Percentiles rank a stretch among this genome's conserved stretches.
Conservation (phyloP, 1,139 yeast species). For the Kodamaea suecica region DNA sequence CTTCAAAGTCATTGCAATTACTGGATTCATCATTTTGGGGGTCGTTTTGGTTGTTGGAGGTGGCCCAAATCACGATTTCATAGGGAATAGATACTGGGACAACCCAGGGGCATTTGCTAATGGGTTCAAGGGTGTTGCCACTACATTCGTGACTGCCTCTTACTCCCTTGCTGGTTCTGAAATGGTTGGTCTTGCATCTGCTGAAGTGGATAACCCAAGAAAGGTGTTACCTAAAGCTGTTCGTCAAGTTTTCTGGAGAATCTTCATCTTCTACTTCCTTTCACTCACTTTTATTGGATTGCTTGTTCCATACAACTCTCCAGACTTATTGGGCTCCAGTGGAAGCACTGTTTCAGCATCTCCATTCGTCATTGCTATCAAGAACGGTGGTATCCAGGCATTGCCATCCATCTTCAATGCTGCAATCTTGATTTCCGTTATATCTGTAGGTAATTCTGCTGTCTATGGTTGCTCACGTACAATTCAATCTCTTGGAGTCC, state of each 20-base stretch:
- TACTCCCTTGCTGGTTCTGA: constrained; percentile 86
- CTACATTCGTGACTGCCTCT: constrained; percentile 84
- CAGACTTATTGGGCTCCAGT: constrained; percentile 26
- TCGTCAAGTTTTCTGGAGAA: constrained; percentile 44
- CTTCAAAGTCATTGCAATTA: constrained; percentile 41
- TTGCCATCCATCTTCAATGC: constrained; percentile 45
- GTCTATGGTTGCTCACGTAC: constrained; percentile 47
- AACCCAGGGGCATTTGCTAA: constrained; percentile 49
- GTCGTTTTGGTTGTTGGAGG: constrained; percentile 42
- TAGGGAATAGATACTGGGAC: constrained; percentile 52
- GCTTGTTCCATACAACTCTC: constrained; percentile 33
- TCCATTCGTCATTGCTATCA: constrained; percentile 45
- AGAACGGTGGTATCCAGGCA: constrained; percentile 39
- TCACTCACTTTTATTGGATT: constrained; percentile 39
- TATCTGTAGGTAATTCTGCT: constrained; percentile 46
- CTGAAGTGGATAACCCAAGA: constrained; percentile 71
- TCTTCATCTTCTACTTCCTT: constrained; percentile 38
- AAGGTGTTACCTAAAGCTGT: constrained; percentile 41
- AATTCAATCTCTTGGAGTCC: constrained; percentile 38
- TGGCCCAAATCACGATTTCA: constrained; percentile 48
- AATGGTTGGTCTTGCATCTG: constrained; percentile 79
- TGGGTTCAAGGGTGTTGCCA: constrained; percentile 75
- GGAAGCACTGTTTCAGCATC: constrained; percentile 32
- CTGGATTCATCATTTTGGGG: constrained; percentile 42
- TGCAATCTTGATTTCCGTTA: constrained; percentile 37